Percentiles rank a stretch among this genome's conserved stretches.
Evolutionary conservation across 2,329 filamentous ascomycete species (phyloP).

Genomic region (Diaporthe helianthi): DNA sequence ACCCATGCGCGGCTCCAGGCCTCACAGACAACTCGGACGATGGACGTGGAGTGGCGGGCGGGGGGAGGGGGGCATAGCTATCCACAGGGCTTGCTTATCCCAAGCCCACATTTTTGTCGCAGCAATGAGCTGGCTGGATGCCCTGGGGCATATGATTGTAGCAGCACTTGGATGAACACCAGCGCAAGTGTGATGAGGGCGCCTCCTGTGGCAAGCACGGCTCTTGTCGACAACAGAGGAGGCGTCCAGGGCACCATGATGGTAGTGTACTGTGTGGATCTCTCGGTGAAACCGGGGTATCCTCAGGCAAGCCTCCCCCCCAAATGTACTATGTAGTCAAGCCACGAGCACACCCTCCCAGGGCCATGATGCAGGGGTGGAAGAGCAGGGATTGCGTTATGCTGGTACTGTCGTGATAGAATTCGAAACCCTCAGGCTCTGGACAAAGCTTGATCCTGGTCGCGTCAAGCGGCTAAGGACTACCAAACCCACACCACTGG

Average conservation of each 20-base stretch:
- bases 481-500: slow-evolving; percentile 13
- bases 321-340: slow-evolving; percentile 13
- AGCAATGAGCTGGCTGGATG: slow-evolving; percentile 13
- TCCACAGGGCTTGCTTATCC: not conserved
- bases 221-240: slow-evolving; percentile 2
- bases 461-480: slow-evolving; percentile 16
- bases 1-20: slow-evolving; percentile 19
- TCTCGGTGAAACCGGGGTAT: slow-evolving; percentile 11
- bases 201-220: slow-evolving; percentile 15
- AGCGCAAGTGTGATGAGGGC: slow-evolving; percentile 8
- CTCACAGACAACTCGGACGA: slow-evolving; percentile 19
- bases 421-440: slow-evolving; percentile 22
- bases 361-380: not conserved
- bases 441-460: slow-evolving; percentile 26
- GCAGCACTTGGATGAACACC: slow-evolving; percentile 1
- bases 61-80: not conserved
- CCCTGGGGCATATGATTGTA: slow-evolving; percentile 12
- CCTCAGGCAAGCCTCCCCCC: slow-evolving; percentile 6
- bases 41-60: slow-evolving; percentile 7
- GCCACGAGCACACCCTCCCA: slow-evolving; percentile 5
- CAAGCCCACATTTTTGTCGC: slow-evolving; percentile 12
- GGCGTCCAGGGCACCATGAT: slow-evolving; percentile 11
- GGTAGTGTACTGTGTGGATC: slow-evolving; percentile 27
- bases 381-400: slow-evolving; percentile 4
- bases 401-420: not conserved